Evolutionary conservation across 148 eudicot species (phyloP).

Genomic region (Vaccinium myrtillus): DNA sequence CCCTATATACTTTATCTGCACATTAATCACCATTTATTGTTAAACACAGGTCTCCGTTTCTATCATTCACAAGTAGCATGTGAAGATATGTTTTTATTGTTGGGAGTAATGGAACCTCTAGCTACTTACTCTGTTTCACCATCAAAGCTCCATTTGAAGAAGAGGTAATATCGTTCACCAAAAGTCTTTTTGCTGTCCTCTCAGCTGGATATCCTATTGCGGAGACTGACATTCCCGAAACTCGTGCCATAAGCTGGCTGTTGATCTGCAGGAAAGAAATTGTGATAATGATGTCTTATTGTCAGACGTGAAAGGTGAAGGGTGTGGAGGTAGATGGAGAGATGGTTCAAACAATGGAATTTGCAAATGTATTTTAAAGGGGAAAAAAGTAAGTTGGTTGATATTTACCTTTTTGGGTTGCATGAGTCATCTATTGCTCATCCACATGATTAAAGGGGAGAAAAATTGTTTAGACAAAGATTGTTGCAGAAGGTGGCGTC

Average conservation of each 20-base stretch:
- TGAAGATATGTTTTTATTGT: background rate
- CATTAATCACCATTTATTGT: background rate
- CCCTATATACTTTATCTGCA: background rate
- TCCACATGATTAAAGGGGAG: conserved; percentile 10
- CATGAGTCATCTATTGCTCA: conserved; percentile 23
- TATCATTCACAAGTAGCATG: background rate
- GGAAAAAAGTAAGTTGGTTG: background rate
- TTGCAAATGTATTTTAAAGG: conserved; percentile 13
- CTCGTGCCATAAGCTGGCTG: conserved; percentile 13
- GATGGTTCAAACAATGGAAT: conserved; percentile 1
- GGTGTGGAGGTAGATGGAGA: background rate
- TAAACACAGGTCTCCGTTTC: background rate
- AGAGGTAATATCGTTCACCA: conserved; percentile 15
- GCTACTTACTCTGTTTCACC: conserved; percentile 18
- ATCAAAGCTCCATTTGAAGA: conserved; percentile 18
- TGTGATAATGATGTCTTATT: background rate
- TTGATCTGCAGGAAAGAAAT: conserved; percentile 11
- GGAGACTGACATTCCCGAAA: conserved; percentile 11
- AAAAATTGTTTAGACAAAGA: background rate
- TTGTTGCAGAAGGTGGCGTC: background rate
- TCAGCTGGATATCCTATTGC: conserved; percentile 5
- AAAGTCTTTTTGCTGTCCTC: conserved; percentile 11
- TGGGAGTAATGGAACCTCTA: background rate
- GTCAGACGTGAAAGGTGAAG: conserved; percentile 13
- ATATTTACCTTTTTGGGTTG: background rate